Base-by-base conservation (phyloP, 2,329 filamentous ascomycete species). In the Aspergillus sergii region DNA sequence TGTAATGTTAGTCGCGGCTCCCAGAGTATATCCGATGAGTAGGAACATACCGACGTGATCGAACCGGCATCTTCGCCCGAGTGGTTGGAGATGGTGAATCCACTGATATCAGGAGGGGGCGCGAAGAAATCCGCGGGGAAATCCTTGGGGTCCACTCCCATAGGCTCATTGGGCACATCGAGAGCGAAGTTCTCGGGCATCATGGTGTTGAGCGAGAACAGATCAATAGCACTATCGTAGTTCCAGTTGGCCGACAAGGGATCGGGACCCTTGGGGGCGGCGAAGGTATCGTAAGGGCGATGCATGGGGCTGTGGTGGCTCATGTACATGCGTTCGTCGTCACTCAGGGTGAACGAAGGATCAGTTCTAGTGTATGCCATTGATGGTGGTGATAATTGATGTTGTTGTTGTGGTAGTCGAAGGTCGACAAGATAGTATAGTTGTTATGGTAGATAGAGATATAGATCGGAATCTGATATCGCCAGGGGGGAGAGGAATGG, bases 231-330 rank as follows among this genome's bases (percentile, higher is more conserved):
- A 55, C 67, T 75, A 63, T 76, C 74, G 57, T 76, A 77, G 64
- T 67, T 71, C 75, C 75, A 77, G 62, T 76, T 75, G 67, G 74
- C 75, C 32, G 76, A 70, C 21, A 75, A 55, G 26, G 75, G 75
- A 59, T 79, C 76, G 23, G 75, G 71, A 12, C 63, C 63, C 50
- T 65, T 65, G 58, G 63, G 55, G 34, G 45, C 60, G 16, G 60
- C 12, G 61, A 68, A 64, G 53, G 62, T 26, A 46, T 66, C 59
- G 23, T 57, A 50, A 23, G 64, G 58, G 34, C 61, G 64, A 53
- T 62, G 58, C 48, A 65, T 51, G 16, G 64, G 56, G 41, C 63
- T 65, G 19, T 59, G 58, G 30, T 64, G 58, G 43, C 48, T 65
- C 63, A 65, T 63, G 26, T 63, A 65, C 58, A 66, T 60, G 32